These are phyloP conservation scores for Rhododendron ferrugineum DNA, from an alignment of 148 eudicot genomes.

Conservation along the genomic window DNA sequence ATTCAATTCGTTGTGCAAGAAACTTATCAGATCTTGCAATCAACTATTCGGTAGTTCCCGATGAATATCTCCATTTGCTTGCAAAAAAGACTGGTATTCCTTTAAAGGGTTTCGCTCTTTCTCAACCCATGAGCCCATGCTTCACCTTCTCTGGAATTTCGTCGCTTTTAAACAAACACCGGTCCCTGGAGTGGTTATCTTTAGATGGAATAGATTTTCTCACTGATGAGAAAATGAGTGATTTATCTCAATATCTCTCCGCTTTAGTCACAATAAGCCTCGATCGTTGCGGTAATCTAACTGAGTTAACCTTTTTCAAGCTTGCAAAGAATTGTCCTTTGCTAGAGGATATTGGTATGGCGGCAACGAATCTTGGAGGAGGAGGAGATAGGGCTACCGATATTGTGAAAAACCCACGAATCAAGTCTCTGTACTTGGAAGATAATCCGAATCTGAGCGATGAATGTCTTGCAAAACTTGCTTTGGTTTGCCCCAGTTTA, in stretches of 20 bases:
- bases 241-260: constrained; percentile 33
- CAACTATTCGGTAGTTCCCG: constrained; percentile 33
- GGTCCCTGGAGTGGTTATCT: constrained; percentile 37
- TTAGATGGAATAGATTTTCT: constrained; percentile 34
- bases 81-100: constrained; percentile 40
- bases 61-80: constrained; percentile 39
- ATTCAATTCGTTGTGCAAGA: constrained; percentile 22
- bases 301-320: constrained; percentile 34
- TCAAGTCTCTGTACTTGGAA: constrained; percentile 34
- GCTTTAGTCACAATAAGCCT: constrained; percentile 36
- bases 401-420: constrained; percentile 20
- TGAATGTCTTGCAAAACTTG: constrained; percentile 41
- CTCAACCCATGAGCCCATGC: constrained; percentile 13
- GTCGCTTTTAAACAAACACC: constrained; percentile 26
- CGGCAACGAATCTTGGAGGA: constrained; percentile 31
- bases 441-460: constrained; percentile 32
- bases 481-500: constrained; percentile 44
- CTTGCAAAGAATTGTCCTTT: constrained; percentile 41
- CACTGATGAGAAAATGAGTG: constrained; percentile 28
- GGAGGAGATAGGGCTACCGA: constrained; percentile 20
- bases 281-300: constrained; percentile 29
- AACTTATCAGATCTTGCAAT: constrained; percentile 34
- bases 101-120: constrained; percentile 42
- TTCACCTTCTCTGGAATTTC: constrained; percentile 40
- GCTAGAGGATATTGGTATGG: constrained; percentile 44